Base-by-base conservation (phyloP, 805 yeast species). In the Sungouiella thailandica region DNA sequence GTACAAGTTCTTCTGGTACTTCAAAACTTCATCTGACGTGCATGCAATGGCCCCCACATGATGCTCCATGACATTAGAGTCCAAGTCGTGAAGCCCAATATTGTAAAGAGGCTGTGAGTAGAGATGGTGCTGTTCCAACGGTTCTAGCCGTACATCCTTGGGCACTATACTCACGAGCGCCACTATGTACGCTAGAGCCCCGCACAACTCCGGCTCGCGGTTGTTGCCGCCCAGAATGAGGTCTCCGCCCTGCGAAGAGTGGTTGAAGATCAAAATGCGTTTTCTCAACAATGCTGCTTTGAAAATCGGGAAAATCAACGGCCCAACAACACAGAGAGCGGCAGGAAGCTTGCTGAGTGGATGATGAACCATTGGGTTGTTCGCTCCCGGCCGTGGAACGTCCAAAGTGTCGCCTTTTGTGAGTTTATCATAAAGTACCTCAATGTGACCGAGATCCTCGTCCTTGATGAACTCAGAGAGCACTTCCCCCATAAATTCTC, bases 111-210 rank as follows among this genome's bases (percentile, higher is more conserved):
- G 82, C 34, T 55, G 68, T 13, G 68, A 59, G 36, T 48, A 65
- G 5, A 37, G 25, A n/a, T 24, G 28, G 11, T 28, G 33, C 22
- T 32, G 40, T 18, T 28, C 35, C 12, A 32, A 36, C 8, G 40
- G 25, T 28, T 40, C 43, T 23, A 58, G 53, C 4, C 58, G 50
- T 11, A 76, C 55, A 28, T 78, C 82, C 33, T 68, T 63, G 0
- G 93, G 90, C 4, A 83, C 65, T 2, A 79, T 59, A 1, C 85
- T 71, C n/a, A 84, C 49, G 10, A 81, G 60, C 3, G 83, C 67
- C 0, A 83, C 49, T 17, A 81, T 60, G 49, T 80, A 82, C 4
- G 76, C 66, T 52, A 72, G 75, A 11, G 76, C 66, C 30, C 78
- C 55, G 17, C 52, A 35, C 5, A 36, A 34, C 7, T 41, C 36